Evolutionary conservation across 2,329 filamentous ascomycete genomes (phyloP).

Genomic region (Talaromyces sp.): DNA sequence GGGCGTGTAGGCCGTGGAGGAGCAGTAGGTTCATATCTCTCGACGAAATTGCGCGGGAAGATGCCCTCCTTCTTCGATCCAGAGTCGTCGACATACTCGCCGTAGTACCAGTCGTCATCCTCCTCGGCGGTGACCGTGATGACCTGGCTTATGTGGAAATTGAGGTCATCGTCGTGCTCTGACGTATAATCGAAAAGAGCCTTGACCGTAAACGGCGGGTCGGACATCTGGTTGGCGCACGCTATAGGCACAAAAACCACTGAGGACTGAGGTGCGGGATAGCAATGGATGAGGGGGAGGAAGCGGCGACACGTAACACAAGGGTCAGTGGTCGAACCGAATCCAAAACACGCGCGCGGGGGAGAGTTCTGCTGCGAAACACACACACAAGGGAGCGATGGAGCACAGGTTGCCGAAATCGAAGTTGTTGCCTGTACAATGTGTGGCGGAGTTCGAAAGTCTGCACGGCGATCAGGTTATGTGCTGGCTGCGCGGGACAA

Average conservation of each 20-base stretch:
- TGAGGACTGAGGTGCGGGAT: constrained; percentile 7
- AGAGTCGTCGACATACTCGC: constrained; percentile 73
- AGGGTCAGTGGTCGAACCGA: background rate
- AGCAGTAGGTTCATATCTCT: constrained; percentile 86
- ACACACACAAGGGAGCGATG: background rate
- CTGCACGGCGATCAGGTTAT: background rate
- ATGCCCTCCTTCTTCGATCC: constrained; percentile 77
- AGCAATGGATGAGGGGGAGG: constrained; percentile 11
- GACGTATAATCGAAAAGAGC: constrained; percentile 93
- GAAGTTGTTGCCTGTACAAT: background rate
- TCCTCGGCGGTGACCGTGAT: constrained; percentile 92
- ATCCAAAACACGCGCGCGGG: background rate
- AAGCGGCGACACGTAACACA: constrained; percentile 5
- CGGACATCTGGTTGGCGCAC: constrained; percentile 55
- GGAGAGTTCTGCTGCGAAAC: background rate
- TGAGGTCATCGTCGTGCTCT: constrained; percentile 89
- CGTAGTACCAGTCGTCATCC: constrained; percentile 88
- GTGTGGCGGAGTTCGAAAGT: background rate
- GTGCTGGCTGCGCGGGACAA: constrained; percentile 1
- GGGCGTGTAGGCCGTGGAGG: constrained; percentile 77
- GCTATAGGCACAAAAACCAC: constrained; percentile 12
- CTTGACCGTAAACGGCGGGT: constrained; percentile 82
- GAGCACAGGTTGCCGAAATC: background rate
- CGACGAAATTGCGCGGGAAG: constrained; percentile 95
- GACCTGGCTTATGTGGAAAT: constrained; percentile 77